phyloP scores from a whole-genome alignment of 1,284 basidiomycete species.

The Hemileia vastatrix region DNA sequence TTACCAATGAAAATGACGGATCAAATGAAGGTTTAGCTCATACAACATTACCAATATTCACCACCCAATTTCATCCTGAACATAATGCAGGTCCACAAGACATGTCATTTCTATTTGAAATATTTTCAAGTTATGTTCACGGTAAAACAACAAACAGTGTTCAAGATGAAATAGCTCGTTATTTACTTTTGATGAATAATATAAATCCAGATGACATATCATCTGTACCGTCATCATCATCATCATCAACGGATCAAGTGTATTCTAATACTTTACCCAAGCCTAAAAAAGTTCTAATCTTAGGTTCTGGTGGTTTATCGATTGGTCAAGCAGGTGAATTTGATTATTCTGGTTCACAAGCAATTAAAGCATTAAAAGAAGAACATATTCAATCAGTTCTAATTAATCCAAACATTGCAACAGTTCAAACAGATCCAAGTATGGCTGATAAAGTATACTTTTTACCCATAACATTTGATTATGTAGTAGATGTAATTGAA shows the following conservation, averaged over 20 bases:
- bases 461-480: constrained; percentile 92
- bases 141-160: constrained; percentile 66
- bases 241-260: constrained; percentile 67
- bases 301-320: constrained; percentile 90
- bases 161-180: too few relatives aligned
- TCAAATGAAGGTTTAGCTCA: constrained; percentile 96
- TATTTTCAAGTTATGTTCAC: constrained; percentile 79
- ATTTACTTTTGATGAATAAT: too few relatives aligned
- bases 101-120: constrained; percentile 96
- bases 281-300: constrained; percentile 95
- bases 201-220: too few relatives aligned
- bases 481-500: constrained; percentile 93
- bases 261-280: too few relatives aligned
- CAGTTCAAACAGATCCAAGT: constrained; percentile 92
- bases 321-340: too few relatives aligned
- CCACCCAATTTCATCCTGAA: constrained; percentile 98
- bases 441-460: constrained; percentile 99
- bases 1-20: constrained; percentile 90
- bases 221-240: too few relatives aligned
- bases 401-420: constrained; percentile 98
- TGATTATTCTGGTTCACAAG: constrained; percentile 97
- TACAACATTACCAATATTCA: constrained; percentile 79
- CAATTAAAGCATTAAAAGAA: constrained; percentile 96
- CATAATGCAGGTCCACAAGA: constrained; percentile 92
- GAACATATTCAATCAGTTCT: constrained; percentile 98